Base-by-base conservation (phyloP, 1,284 basidiomycete species). In the Moniliophthora roreri region DNA sequence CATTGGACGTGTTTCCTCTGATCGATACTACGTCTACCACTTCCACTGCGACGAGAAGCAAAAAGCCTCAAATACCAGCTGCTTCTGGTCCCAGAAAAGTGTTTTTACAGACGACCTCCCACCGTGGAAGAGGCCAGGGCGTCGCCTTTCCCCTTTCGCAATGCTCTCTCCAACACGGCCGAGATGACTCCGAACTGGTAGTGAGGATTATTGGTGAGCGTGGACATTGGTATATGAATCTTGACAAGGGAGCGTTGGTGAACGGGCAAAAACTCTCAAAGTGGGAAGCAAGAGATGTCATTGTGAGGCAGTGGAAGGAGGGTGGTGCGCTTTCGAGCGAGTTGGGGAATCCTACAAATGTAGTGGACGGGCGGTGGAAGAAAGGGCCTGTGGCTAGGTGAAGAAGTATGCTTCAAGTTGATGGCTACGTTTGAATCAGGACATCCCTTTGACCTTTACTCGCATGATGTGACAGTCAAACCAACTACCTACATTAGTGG, bases 201-300 rank as follows among this genome's bases (percentile, higher is more conserved):
- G 53, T 79, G 36, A 66, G 66, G 28, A 65, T 73, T 20, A 54
- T 65, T 38, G 74, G 70, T 16, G 63, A 69, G 51, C 60, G 69
- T 18, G 75, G 73, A 10, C 70, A 73, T 54, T 79, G 74, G 69
- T 67, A 68, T 58, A 55, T 79, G n/a, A 67, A 64, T 13, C 55
- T 78, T 35, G 62, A 67, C 39, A n/a, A n/a, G n/a, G 38, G 48
- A 23, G 70, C 70, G 23, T 54, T 63, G 28, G 62, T 79, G 20
- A 58, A 68, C 39, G 76, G 77, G 15, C 48, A 63, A 53, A 60
- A 58, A 8, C 46, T 35, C 40, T 44, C 57, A 23, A 32, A 49
- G 6, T 42, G 50, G 41, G 56, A 61, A 35, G 64, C 63, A 24
- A 60, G 63, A 11, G 56, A 62, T 24, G 58, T 59, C 4, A 55